Base-by-base conservation (phyloP, 2,329 filamentous ascomycete species). In the Fusarium sp. region DNA sequence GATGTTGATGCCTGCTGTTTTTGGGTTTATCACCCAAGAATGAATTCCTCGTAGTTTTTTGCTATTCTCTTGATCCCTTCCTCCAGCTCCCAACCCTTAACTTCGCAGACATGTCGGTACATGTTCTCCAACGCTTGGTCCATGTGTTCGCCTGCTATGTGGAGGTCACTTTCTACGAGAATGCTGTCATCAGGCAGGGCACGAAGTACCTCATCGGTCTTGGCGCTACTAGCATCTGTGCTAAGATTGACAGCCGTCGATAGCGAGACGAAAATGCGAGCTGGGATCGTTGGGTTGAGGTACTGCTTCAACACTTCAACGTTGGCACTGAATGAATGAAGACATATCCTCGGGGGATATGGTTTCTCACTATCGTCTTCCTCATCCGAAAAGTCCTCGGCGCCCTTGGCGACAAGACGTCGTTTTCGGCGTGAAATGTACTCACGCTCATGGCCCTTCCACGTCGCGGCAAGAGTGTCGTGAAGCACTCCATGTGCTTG, bases 311-410 rank as follows among this genome's bases (percentile, higher is more conserved):
- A 81, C 32, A 91, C 86, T 60, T 96, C 90, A 13, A 88, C 84
- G 8, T 91, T 87, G 1, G 94, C 95, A 49, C 92, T 97, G 80
- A 94, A 99, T 0, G 94, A 98, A 80, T 99, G 96, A 63, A 99
- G 88, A 77, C 96, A 99, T 77, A 98, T 91, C 11, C 94, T 85
- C 1, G 94, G 94, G 6, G 96, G 94, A 73, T 91, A 98, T 0
- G 92, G 91, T 64, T 86, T 89, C 2, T 63, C 65, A 30, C 44
- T 55, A 6, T 42, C 73, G 20, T 77, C 74, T 55, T 78, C 76
- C 0, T 81, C 74, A 4, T 78, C 79, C 4, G 78, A 82, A 56
- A 81, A 83, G 48, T 85, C 82, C 64, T 87, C 84, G 8, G 83
- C 83, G 1, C 83, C 82, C 8, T 78, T 74, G 0, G 85, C 85